phyloP scores from a whole-genome alignment of 2,329 filamentous ascomycete species.

The Talaromyces sp. region DNA sequence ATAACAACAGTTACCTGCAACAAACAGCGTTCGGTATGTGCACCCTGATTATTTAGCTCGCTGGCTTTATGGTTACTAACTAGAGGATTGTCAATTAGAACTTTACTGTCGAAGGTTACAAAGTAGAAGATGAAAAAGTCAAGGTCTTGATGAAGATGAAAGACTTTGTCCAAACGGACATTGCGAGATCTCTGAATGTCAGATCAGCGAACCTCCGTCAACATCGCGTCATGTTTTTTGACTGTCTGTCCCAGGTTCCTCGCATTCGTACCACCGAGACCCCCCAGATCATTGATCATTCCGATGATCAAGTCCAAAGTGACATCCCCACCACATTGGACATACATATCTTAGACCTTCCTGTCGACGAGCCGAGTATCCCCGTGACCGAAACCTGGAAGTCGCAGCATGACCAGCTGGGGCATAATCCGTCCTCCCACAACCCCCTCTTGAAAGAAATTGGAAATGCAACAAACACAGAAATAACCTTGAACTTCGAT shows the following conservation, averaged over 20 bases:
- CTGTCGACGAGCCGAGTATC: neutral
- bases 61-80: neutral
- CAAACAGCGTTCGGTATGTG: neutral
- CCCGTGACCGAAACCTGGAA: neutral
- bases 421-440: constrained; percentile 19
- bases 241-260: neutral
- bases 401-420: constrained; percentile 14
- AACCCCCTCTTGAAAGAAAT: constrained; percentile 19
- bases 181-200: neutral
- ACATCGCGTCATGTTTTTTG: neutral
- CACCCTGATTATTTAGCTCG: neutral
- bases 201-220: neutral
- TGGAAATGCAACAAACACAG: constrained; percentile 22
- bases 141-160: neutral
- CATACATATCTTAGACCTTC: neutral
- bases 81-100: neutral
- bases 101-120: neutral
- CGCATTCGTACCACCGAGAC: neutral
- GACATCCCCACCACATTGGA: neutral
- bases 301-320: neutral
- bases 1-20: neutral
- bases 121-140: neutral
- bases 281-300: neutral
- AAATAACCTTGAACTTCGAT: constrained; percentile 19
- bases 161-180: neutral